Evolutionary conservation across 2,329 filamentous ascomycete genomes (phyloP).

Genomic region (Pestalotiopsis fici): DNA sequence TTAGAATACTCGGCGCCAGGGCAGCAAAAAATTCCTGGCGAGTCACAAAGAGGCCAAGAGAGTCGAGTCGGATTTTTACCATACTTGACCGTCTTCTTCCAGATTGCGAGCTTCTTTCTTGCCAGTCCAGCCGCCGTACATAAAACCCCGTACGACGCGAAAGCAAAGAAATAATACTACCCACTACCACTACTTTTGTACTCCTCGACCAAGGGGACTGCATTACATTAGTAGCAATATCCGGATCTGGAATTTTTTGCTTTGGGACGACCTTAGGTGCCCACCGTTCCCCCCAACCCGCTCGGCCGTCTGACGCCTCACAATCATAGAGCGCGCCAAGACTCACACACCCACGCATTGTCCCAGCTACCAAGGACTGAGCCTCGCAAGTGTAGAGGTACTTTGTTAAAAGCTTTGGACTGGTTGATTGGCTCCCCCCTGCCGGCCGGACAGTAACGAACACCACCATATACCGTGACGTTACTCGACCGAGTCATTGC

Average conservation of each 20-base stretch:
- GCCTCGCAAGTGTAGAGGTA: not conserved
- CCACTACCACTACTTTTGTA: not conserved
- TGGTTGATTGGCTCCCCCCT: not conserved
- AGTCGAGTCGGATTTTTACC: not conserved
- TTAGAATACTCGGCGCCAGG: not conserved
- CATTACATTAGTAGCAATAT: not conserved
- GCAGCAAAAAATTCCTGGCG: not conserved
- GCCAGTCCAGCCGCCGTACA: not conserved
- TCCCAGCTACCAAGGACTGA: not conserved
- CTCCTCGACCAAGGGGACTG: not conserved
- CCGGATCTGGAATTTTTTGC: not conserved
- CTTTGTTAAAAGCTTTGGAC: not conserved
- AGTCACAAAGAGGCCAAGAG: not conserved
- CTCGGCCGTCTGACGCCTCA: not conserved
- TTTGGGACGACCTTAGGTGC: not conserved
- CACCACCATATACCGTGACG: not conserved
- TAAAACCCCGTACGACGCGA: not conserved
- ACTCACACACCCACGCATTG: not conserved
- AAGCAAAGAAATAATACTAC: not conserved
- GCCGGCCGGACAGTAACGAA: not conserved
- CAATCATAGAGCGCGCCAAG: not conserved
- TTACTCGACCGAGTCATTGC: constrained; percentile 4
- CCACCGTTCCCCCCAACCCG: not conserved
- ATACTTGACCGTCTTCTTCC: not conserved
- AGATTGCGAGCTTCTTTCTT: not conserved